Evolutionary conservation across 2,329 filamentous ascomycete genomes (phyloP).

Genomic region (Camillea tinctor): DNA sequence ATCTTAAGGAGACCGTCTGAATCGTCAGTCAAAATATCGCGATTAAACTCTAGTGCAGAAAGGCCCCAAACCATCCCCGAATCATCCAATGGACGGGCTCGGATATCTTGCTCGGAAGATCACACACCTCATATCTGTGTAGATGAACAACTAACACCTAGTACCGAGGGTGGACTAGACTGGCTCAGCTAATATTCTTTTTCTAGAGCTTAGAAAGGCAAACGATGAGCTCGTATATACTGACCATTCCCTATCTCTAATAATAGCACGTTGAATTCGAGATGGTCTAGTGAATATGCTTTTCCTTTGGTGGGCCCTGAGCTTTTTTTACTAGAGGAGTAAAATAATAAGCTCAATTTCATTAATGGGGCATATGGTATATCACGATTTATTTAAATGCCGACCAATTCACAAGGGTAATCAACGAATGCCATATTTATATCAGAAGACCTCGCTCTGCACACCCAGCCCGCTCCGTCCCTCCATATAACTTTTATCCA

Average conservation of each 20-base stretch:
- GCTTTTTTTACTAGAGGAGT: too few relatives aligned
- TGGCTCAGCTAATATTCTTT: neutral
- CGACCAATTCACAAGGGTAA: too few relatives aligned
- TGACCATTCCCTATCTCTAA: neutral
- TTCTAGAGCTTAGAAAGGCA: neutral
- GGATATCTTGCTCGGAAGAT: conserved; percentile 25
- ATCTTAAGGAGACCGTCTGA: conserved; percentile 19
- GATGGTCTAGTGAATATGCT: neutral
- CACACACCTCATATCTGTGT: conserved; percentile 22
- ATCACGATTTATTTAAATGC: too few relatives aligned
- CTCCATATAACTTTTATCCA: too few relatives aligned
- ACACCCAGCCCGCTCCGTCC: too few relatives aligned
- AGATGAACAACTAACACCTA: conserved; percentile 19
- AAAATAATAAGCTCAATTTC: too few relatives aligned
- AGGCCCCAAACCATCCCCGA: conserved; percentile 3
- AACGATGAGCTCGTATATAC: neutral
- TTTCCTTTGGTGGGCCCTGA: too few relatives aligned
- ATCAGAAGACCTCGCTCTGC: too few relatives aligned
- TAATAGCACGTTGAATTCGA: neutral
- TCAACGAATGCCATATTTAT: too few relatives aligned
- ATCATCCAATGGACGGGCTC: neutral
- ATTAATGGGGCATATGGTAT: too few relatives aligned
- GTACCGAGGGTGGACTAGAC: neutral
- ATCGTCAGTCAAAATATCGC: conserved; percentile 8
- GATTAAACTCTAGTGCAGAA: conserved; percentile 4